Evolutionary conservation across 495 filamentous ascomycete species (phyloP).

Genomic region (Aspergillus ostianus): DNA sequence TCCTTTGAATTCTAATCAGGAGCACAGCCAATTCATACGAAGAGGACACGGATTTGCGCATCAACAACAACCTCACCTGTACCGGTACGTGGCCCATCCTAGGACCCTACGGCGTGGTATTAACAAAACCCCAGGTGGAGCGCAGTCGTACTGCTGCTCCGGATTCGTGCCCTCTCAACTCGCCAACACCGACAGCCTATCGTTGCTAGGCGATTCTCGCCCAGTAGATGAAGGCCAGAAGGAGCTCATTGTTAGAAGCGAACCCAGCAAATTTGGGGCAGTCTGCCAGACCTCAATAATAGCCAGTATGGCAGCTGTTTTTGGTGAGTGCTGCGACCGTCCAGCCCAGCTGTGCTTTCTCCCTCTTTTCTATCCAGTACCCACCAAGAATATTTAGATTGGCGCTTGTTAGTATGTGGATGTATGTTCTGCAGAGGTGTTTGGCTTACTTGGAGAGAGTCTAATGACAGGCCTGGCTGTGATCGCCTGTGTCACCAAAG

Average conservation of each 20-base stretch:
- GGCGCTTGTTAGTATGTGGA: background rate
- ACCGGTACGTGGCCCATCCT: conserved; percentile 3
- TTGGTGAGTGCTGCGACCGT: background rate
- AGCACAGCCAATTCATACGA: conserved; percentile 7
- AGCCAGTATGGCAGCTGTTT: background rate
- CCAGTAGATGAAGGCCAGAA: conserved; percentile 4
- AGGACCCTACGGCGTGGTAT: background rate
- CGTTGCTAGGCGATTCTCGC: conserved; percentile 1
- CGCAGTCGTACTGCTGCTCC: conserved; percentile 11
- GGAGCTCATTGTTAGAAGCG: background rate
- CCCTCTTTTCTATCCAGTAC: no score
- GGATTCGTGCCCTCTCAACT: conserved; percentile 7
- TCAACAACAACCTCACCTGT: background rate
- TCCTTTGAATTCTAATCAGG: background rate
- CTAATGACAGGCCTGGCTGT: background rate
- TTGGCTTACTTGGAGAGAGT: background rate
- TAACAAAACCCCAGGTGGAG: conserved; percentile 4
- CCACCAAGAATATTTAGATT: background rate
- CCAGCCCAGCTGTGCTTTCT: background rate
- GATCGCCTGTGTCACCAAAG: background rate
- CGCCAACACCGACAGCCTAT: conserved; percentile 3
- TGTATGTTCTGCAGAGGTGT: background rate
- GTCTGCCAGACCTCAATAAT: background rate
- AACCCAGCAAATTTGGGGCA: background rate
- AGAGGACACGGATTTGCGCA: conserved; percentile 1